Conservation (phyloP, 2,329 filamentous ascomycete genomes). For the Stemphylium vesicarium region DNA sequence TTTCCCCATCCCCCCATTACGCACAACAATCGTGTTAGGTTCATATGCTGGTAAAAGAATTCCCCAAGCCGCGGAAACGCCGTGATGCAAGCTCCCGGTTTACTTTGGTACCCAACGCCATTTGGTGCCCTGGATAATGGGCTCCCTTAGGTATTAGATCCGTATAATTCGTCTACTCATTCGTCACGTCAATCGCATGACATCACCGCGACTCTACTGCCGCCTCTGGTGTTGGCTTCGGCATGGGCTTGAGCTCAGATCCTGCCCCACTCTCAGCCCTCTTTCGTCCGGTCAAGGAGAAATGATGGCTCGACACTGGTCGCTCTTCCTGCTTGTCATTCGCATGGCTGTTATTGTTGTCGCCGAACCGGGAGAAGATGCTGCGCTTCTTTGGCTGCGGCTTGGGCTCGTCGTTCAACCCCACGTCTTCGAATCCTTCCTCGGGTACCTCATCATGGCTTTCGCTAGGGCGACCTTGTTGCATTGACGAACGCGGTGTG, state of each 20-base stretch:
- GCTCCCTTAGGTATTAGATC: background rate
- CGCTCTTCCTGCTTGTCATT: constrained; percentile 48
- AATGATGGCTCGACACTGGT: constrained; percentile 57
- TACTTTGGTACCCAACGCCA: background rate
- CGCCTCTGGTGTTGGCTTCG: constrained; percentile 43
- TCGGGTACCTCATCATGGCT: constrained; percentile 69
- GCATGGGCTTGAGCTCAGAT: constrained; percentile 73
- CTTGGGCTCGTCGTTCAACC: constrained; percentile 77
- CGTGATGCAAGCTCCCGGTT: background rate
- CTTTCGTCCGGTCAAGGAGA: constrained; percentile 75
- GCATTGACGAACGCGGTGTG: constrained; percentile 66
- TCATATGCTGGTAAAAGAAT: too few species aligned
- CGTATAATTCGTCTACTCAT: constrained; percentile 7
- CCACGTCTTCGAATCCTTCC: constrained; percentile 89
- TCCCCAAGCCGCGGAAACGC: background rate
- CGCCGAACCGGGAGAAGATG: constrained; percentile 82
- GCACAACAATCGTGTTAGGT: background rate
- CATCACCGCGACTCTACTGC: constrained; percentile 35
- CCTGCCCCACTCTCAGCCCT: constrained; percentile 71
- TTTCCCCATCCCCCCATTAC: background rate
- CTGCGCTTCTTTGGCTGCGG: constrained; percentile 72
- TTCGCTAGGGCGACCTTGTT: constrained; percentile 64
- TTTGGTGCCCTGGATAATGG: background rate
- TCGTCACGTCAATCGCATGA: background rate
- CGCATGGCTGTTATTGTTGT: constrained; percentile 48